Evolutionary conservation across 2,329 filamentous ascomycete species (phyloP), one percentile per base, ranked within the genome.

Genomic region (Cladosporium sp.): DNA sequence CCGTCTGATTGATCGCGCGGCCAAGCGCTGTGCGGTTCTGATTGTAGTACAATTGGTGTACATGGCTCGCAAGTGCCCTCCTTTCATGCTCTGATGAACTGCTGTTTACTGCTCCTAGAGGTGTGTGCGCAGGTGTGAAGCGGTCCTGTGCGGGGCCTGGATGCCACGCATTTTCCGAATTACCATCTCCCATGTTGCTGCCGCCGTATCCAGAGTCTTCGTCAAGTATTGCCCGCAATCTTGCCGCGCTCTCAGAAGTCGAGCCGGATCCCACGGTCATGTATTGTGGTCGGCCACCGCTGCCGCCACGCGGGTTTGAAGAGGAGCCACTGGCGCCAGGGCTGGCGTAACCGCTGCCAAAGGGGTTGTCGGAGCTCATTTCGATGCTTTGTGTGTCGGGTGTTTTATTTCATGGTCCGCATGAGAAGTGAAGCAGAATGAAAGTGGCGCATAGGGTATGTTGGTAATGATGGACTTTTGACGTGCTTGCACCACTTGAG

Each of bases 21-120:
- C 85, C 90, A n/a, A 99, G 83, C 32, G 89, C 85, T 5, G 87
- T 89, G 59, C 92, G 86, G 72, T 97, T 96, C 68, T 91, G 85
- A 73, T 97, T 97, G 76, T 96, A 97, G 80, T 90, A 90, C 63
- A 97, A 82, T 76, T 97, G 94, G 69, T 96, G 88, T 49, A 97
- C 85, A 73, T 96, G 90, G 69, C 88, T 89, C 36, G 90, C 87
- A 64, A 93, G 84, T 44, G 82, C 78, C 64, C 83, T 82, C 66
- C 83, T 82, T 68, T 90, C 87, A 62, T 84, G 78, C 52, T 89
- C 85, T 69, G 77, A 73, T 36, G 73, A 71, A 66, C 75, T 74
- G 28, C 28, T 32, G 49, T 80, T 75, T 64, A 80, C 80, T 34
- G 74, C 69, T 34, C 75, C 67, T 25, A 78, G 74, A 49, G 82